Evolutionary conservation across 2,329 filamentous ascomycete genomes (phyloP).

Genomic region (Parastagonospora nodorum): DNA sequence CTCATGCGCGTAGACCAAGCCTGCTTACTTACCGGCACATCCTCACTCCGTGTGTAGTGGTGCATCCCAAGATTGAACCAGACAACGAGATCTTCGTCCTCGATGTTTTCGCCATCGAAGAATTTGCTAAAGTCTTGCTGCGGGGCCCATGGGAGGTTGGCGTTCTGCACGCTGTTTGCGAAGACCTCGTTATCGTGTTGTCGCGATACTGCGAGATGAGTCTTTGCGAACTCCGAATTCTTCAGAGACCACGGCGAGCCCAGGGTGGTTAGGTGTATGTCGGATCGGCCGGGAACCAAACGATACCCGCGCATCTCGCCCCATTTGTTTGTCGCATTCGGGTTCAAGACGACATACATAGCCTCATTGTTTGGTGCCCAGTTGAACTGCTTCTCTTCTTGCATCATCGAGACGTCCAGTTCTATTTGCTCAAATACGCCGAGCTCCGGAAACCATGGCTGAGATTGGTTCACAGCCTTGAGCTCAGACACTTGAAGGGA

Average conservation of each 20-base stretch:
- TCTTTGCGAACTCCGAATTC: slow-evolving; percentile 43
- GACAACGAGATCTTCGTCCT: slow-evolving; percentile 50
- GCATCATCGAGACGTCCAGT: slow-evolving; percentile 36
- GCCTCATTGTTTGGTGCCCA: slow-evolving; percentile 55
- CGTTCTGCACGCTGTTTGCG: slow-evolving; percentile 44
- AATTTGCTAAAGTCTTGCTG: slow-evolving; percentile 58
- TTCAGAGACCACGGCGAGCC: slow-evolving; percentile 45
- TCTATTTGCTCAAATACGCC: slow-evolving; percentile 37
- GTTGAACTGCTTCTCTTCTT: slow-evolving; percentile 54
- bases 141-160: slow-evolving; percentile 46
- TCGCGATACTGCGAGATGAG: slow-evolving; percentile 49
- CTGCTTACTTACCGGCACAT: slow-evolving; percentile 21
- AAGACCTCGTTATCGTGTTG: slow-evolving; percentile 55
- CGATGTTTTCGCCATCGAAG: slow-evolving; percentile 53
- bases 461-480: slow-evolving; percentile 23
- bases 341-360: slow-evolving; percentile 59
- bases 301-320: slow-evolving; percentile 60
- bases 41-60: slow-evolving; percentile 22
- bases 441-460: slow-evolving; percentile 44
- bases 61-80: slow-evolving; percentile 60
- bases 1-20: not conserved
- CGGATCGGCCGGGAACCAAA: slow-evolving; percentile 36
- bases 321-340: slow-evolving; percentile 54
- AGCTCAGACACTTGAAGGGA: slow-evolving; percentile 41
- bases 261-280: slow-evolving; percentile 42